Base-by-base conservation (phyloP, 192 early-diverging fungal genomes). In the Mortierella alpina region DNA sequence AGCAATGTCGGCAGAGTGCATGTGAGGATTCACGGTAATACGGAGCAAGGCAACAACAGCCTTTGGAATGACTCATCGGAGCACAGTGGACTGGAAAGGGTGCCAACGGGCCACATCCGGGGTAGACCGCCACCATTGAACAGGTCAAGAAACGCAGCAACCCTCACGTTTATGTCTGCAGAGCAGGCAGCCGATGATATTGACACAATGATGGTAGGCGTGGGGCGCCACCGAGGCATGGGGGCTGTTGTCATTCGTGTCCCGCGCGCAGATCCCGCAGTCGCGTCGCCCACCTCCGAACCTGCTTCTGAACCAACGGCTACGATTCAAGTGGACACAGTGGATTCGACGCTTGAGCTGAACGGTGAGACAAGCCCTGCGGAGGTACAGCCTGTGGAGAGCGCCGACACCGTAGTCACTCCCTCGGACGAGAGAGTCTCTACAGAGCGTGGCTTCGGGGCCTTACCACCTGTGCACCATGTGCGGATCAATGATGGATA, bases 401-500 rank as follows among this genome's bases (percentile, higher is more conserved):
- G 46, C 42, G 44, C 0, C 4, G 46, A 31, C 31, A 31, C 31
- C 31, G 3, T 31, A 31, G 31, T 3, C 31, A 31, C 1, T 31
- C 31, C 31, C 31, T 31, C 31, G 31, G 31, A 31, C 31, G 15
- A 48, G 42, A 46, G 42, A 46, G 18, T 44, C 41, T 45, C 59
- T 17, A 20, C 7, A 1, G 40, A 41, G 11, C 40, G 11, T 41
- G 39, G 39, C 1, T 8, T 63, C 15, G 20, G 68, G 6, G 20
- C 73, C 5, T 22, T 77, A 12, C 75, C 75, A 5, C 57, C 62
- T 20, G 48, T 78, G 4, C 75, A 53, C 15, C 68, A 60, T 55
- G n/a, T 78, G 22, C 72, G 42, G 4, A 64, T 74, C 41, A 74
- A 74, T 22, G 72, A 74, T 40, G 72, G 72, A 1, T 74, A 74